These are phyloP conservation scores for Allantophomopsis cytisporea DNA, from an alignment of 2,329 filamentous ascomycete species.

Conservation along the genomic window DNA sequence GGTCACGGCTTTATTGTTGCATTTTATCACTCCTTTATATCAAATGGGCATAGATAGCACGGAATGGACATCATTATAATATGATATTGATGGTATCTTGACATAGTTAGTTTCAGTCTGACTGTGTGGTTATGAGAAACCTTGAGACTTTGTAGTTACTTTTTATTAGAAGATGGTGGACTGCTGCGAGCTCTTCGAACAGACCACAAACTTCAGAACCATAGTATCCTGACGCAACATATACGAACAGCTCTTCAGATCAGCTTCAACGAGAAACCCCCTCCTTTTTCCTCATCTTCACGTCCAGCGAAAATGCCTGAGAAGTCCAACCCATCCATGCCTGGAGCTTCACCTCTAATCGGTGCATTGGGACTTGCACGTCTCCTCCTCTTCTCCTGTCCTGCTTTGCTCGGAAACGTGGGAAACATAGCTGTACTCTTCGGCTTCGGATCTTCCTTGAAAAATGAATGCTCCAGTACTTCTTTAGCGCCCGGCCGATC, in stretches of 20 bases:
- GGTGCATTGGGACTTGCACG: slow-evolving; percentile 74
- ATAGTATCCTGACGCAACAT: too few relatives aligned
- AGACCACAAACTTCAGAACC: too few relatives aligned
- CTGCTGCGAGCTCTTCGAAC: too few relatives aligned
- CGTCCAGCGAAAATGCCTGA: slow-evolving; percentile 57
- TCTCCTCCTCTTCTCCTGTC: slow-evolving; percentile 67
- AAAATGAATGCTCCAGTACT: slow-evolving; percentile 72
- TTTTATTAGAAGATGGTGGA: too few relatives aligned
- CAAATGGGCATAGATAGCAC: too few relatives aligned
- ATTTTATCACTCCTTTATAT: too few relatives aligned
- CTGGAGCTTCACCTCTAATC: slow-evolving; percentile 50
- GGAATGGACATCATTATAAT: too few relatives aligned
- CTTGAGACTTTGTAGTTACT: too few relatives aligned
- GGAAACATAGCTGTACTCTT: slow-evolving; percentile 91
- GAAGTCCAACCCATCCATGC: slow-evolving; percentile 46
- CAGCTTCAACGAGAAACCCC: slow-evolving; percentile 53
- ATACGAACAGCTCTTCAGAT: slow-evolving; percentile 17
- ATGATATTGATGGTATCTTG: too few relatives aligned
- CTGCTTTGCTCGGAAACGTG: slow-evolving; percentile 90
- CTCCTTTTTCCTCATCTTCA: slow-evolving; percentile 50
- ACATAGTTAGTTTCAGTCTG: too few relatives aligned
- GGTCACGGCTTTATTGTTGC: neutral
- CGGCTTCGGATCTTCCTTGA: slow-evolving; percentile 75
- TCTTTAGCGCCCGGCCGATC: slow-evolving; percentile 57
- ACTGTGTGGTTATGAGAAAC: too few relatives aligned